Evolutionary conservation across 495 filamentous ascomycete genomes (phyloP).

Genomic region (Diplogelasinospora grovesii): DNA sequence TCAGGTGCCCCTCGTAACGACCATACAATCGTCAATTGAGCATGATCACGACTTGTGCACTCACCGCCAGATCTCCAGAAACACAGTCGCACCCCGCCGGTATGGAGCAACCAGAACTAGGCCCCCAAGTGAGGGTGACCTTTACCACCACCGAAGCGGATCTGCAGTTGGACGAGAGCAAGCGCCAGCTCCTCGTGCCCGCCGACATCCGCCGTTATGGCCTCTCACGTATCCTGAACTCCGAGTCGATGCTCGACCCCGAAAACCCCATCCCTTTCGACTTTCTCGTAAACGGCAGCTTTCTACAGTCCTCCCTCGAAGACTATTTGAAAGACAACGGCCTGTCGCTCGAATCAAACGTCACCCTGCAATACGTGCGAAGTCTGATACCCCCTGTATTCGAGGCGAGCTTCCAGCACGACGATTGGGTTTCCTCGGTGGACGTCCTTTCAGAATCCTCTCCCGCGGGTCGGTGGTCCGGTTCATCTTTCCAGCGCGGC

Average conservation of each 20-base stretch:
- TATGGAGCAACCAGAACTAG: constrained; percentile 25
- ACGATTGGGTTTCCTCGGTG: constrained; percentile 94
- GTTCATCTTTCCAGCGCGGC: constrained; percentile 34
- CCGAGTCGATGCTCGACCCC: constrained; percentile 65
- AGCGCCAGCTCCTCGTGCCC: constrained; percentile 47
- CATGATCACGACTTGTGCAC: not conserved
- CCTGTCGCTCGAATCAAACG: constrained; percentile 75
- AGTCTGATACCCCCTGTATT: constrained; percentile 81
- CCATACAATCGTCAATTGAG: not conserved
- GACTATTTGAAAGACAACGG: constrained; percentile 81
- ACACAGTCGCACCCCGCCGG: not conserved
- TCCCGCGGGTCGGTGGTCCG: constrained; percentile 50
- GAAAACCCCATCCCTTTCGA: constrained; percentile 83
- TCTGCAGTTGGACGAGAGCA: constrained; percentile 49
- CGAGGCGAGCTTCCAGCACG: constrained; percentile 84
- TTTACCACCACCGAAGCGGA: constrained; percentile 52
- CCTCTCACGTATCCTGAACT: constrained; percentile 89
- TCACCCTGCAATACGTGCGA: constrained; percentile 88
- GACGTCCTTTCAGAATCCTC: constrained; percentile 70
- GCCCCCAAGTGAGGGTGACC: constrained; percentile 43
- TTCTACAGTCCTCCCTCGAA: constrained; percentile 80
- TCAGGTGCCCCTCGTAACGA: too few species aligned
- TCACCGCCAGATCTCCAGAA: too few species aligned
- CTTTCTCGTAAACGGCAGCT: constrained; percentile 87
- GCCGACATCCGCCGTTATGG: constrained; percentile 82